A percentile compares a stretch with the other conserved stretches of the same genome.
These are phyloP conservation scores for Escallonia herrerae DNA, from an alignment of 129 eudicot genomes.

Conservation along the genomic window DNA sequence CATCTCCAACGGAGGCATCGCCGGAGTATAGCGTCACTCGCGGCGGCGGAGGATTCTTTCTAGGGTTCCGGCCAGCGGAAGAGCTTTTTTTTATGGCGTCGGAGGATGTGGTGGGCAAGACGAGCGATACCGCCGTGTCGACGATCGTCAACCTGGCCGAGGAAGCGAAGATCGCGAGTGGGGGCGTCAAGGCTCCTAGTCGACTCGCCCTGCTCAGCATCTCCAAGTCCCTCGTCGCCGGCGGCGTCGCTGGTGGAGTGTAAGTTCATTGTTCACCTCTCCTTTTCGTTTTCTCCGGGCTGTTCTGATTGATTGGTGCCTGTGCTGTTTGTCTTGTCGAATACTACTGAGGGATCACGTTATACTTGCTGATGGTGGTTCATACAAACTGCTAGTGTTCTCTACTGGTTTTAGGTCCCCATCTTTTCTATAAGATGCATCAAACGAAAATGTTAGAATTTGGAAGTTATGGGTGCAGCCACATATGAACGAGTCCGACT, in stretches of 20 bases:
- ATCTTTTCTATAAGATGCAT: no score
- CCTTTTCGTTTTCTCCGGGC: not conserved
- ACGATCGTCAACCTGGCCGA: constrained; percentile 89
- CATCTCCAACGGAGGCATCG: constrained; percentile 21
- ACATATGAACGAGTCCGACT: no score
- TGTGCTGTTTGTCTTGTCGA: no score
- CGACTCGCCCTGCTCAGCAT: constrained; percentile 55
- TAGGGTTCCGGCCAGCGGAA: constrained; percentile 31
- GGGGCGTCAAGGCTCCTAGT: constrained; percentile 76
- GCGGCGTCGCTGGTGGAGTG: constrained; percentile 99
- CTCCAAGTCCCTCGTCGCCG: constrained; percentile 92
- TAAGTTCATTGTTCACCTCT: constrained; percentile 22
- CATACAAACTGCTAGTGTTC: no score
- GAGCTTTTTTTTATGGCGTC: constrained; percentile 56
- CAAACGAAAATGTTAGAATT: no score
- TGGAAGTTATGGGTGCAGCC: no score
- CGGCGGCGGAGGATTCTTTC: constrained; percentile 24
- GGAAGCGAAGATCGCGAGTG: constrained; percentile 91
- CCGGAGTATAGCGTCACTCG: constrained; percentile 15
- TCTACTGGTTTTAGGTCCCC: no score
- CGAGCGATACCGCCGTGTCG: constrained; percentile 58
- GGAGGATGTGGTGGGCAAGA: constrained; percentile 84
- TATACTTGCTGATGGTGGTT: no score
- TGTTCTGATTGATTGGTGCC: no score
- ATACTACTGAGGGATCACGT: no score